Conservation (phyloP, 2,329 filamentous ascomycete species). For the Chaetomium sp. region DNA sequence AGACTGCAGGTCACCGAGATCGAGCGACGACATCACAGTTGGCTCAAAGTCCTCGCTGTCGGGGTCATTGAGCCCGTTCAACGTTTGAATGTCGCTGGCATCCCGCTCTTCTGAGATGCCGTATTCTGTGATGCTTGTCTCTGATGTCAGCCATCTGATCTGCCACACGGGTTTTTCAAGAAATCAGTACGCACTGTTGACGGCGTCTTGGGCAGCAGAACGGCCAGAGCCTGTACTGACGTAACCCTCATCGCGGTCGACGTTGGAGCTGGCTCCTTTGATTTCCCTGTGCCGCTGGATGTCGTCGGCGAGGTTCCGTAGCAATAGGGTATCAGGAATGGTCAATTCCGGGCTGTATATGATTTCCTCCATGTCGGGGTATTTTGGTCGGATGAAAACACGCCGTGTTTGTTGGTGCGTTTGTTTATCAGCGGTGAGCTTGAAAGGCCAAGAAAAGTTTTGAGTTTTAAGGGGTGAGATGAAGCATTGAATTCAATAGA, state of each 20-base stretch:
- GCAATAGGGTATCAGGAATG: background rate
- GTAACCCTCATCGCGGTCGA: constrained; percentile 15
- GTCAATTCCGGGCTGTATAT: constrained; percentile 13
- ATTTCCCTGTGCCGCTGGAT: constrained; percentile 11
- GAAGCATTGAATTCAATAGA: background rate
- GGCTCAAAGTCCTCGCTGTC: constrained; percentile 13
- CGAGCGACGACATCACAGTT: constrained; percentile 10
- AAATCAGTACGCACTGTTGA: background rate
- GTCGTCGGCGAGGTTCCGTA: constrained; percentile 17
- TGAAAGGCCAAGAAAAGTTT: background rate
- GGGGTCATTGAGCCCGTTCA: constrained; percentile 8
- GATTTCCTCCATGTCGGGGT: constrained; percentile 3
- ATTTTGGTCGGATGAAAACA: background rate
- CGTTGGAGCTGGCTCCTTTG: background rate
- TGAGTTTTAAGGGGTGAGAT: background rate
- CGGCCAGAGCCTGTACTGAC: background rate
- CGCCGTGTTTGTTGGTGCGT: background rate
- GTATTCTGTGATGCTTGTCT: constrained; percentile 4
- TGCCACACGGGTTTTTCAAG: background rate
- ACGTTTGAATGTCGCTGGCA: constrained; percentile 2
- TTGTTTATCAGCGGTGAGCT: background rate
- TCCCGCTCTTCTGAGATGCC: constrained; percentile 17
- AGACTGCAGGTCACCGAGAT: constrained; percentile 3
- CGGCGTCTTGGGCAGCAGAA: background rate
- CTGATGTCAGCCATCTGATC: constrained; percentile 1